Evolutionary conservation across 202 grass and related monocot genomes (phyloP), one percentile per base, ranked within the genome.

Genomic region (Panicum hallii): DNA sequence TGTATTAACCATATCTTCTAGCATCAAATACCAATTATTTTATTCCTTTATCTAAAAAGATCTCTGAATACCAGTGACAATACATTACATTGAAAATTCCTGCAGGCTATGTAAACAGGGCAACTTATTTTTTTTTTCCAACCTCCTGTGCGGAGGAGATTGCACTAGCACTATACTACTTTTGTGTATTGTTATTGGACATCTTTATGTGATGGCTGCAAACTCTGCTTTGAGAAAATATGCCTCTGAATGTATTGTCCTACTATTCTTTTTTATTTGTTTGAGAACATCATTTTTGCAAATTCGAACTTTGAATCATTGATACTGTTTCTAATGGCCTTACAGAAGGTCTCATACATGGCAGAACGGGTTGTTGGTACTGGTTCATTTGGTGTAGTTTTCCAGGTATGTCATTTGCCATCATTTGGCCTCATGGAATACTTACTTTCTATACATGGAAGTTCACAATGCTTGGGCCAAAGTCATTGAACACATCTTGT

Each of bases 311-410:
- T 43, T 57, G 22, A 42, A 57, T 70, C 80, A 67, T 6, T 80
- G 77, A 88, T 75, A 57, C 64, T 44, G 16, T 67, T 89, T 60
- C 86, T 87, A 62, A 67, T 89, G 94, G 62, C 41, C 84, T 82
- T 87, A 44, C 90, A 99, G 97, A 95, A 93, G 86, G 93, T 99
- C 75, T 97, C 97, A 44, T 99, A 99, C 80, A 94, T 97, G 93
- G 97, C 97, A 69, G 97, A 99, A 62, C 91, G 93, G 7, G 94
- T 97, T 34, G 97, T 99, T 74, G 97, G 97, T 30, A 99, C 97
- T 62, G 97, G 97, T 83, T 99, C 97, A 63, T 99, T 99, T 86
- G 97, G 97, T 87, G 87, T 95, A 46, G 97, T 99, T 83, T 99
- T 93, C 88, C 97, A 99, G 93, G 96, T 99, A 84, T 38, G 34